A percentile compares a stretch with the other conserved stretches of the same genome.
Evolutionary conservation across 140 eudicot species (phyloP).

Genomic region (Ambrosia hybrid): DNA sequence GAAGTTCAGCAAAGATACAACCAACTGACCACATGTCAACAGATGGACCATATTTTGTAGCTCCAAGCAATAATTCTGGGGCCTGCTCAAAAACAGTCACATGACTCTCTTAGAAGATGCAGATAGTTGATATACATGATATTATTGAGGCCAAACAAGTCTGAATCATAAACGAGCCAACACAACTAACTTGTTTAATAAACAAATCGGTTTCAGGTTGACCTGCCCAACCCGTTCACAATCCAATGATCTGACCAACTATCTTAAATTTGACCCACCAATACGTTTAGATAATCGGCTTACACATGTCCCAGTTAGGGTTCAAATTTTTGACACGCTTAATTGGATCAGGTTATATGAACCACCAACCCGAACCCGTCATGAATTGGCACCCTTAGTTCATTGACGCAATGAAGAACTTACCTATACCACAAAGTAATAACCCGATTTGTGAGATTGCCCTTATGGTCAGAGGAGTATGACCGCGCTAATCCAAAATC

Average conservation of each 20-base stretch:
- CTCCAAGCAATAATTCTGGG: slow-evolving; percentile 94
- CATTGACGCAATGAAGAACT: slow-evolving; percentile 21
- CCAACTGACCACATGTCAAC: slow-evolving; percentile 99
- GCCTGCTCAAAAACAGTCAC: slow-evolving; percentile 50
- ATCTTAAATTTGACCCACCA: no score
- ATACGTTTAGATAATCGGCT: no score
- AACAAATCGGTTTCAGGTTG: neutral
- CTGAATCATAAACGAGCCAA: neutral
- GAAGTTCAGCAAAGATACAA: slow-evolving; percentile 95
- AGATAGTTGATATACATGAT: slow-evolving; percentile 18
- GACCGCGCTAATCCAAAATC: slow-evolving; percentile 99
- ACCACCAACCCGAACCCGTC: neutral
- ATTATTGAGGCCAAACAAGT: neutral
- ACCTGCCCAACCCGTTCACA: neutral
- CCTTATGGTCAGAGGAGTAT: slow-evolving; percentile 78
- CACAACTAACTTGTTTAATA: neutral
- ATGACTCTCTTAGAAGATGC: slow-evolving; percentile 12
- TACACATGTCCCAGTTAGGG: no score
- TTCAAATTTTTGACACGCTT: no score
- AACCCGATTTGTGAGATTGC: slow-evolving; percentile 92
- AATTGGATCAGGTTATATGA: neutral
- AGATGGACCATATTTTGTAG: slow-evolving; percentile 95
- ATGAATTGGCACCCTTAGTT: neutral
- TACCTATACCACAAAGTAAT: slow-evolving; percentile 98
- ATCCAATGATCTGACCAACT: no score